A percentile compares a stretch with the other conserved stretches of the same genome.
These are phyloP conservation scores for Sphenostylis stenocarpa DNA, from an alignment of 306 rosid species.

Conservation along the genomic window DNA sequence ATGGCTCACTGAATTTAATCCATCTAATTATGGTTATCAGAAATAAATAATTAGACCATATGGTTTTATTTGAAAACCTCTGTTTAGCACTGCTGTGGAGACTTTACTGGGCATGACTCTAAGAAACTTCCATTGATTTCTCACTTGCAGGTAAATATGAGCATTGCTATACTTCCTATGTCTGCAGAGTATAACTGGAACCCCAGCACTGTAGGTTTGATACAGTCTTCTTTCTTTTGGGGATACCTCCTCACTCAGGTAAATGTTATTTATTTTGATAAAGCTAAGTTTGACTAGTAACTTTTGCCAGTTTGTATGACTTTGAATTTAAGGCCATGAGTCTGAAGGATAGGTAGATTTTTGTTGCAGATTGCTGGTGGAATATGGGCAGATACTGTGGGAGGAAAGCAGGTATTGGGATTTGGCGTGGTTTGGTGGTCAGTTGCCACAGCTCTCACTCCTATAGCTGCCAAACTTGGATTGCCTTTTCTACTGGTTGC, in stretches of 20 bases:
- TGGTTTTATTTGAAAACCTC: neutral
- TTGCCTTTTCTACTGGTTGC: conserved; percentile 84
- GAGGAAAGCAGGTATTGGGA: conserved; percentile 89
- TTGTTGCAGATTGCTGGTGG: conserved; percentile 95
- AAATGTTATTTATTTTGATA: conserved; percentile 5
- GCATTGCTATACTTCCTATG: conserved; percentile 99
- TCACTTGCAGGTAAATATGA: conserved; percentile 87
- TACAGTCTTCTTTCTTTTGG: conserved; percentile 99
- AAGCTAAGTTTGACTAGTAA: neutral
- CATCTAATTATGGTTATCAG: neutral
- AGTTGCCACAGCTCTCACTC: conserved; percentile 78
- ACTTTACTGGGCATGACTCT: conserved; percentile 12
- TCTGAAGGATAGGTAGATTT: conserved; percentile 36
- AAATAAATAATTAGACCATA: neutral
- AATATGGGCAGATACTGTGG: conserved; percentile 95
- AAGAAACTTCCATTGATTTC: conserved; percentile 25
- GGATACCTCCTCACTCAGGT: conserved; percentile 99
- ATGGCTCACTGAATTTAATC: neutral
- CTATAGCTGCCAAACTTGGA: conserved; percentile 92
- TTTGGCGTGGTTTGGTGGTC: conserved; percentile 99
- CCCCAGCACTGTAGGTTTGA: conserved; percentile 84
- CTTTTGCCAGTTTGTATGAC: conserved; percentile 3
- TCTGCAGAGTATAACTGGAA: conserved; percentile 92
- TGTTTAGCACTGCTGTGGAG: neutral
- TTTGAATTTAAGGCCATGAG: conserved; percentile 18